A percentile compares a stretch with the other conserved stretches of the same genome.
Conservation (phyloP, 2,329 filamentous ascomycete species). For the Cadophora sp. region DNA sequence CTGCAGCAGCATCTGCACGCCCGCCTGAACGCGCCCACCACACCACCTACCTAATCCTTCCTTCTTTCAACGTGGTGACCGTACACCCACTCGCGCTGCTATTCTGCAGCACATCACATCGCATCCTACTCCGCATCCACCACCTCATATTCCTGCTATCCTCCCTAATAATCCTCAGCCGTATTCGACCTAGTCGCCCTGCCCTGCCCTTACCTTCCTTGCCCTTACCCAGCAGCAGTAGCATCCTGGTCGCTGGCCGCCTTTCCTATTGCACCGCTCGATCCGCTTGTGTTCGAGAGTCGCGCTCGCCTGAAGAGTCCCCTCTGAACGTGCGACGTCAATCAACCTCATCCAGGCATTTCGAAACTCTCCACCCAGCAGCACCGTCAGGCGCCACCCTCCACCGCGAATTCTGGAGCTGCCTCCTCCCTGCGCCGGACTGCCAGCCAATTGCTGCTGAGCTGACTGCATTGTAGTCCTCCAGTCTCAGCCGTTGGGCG, state of each 20-base stretch:
- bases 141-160: neutral
- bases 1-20: conserved; percentile 12
- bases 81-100: conserved; percentile 14
- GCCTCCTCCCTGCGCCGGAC: conserved; percentile 1
- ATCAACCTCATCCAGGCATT: conserved; percentile 38
- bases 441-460: conserved; percentile 23
- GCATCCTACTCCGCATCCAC: neutral
- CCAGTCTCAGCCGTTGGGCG: conserved; percentile 38
- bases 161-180: conserved; percentile 11
- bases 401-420: conserved; percentile 23
- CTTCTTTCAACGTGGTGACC: conserved; percentile 5
- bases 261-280: conserved; percentile 30
- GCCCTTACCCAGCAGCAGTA: neutral
- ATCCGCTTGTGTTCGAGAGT: conserved; percentile 34
- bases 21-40: conserved; percentile 7
- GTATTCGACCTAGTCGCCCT: neutral
- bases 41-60: neutral
- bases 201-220: neutral
- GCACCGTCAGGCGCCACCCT: conserved; percentile 11
- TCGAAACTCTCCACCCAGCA: conserved; percentile 36
- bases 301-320: conserved; percentile 34
- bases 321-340: conserved; percentile 41
- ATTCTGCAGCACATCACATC: conserved; percentile 13
- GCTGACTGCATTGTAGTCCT: conserved; percentile 16
- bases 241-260: conserved; percentile 20